These are phyloP conservation scores for Neonectria neomacrospora DNA, from an alignment of 2,329 filamentous ascomycete species.

Conservation along the genomic window DNA sequence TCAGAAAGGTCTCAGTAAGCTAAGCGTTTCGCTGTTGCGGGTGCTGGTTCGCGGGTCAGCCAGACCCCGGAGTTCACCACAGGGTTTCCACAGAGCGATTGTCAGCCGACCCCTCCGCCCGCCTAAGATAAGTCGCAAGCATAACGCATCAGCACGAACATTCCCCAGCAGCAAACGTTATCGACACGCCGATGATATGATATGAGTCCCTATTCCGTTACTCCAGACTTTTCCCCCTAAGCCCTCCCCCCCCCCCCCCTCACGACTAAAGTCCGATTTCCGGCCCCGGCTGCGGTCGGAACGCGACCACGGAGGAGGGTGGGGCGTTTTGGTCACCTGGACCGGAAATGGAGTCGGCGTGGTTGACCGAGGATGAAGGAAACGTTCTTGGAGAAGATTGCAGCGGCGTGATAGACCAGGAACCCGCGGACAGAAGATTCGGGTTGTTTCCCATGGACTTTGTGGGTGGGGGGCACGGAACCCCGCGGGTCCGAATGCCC, in stretches of 20 bases:
- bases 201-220: slow-evolving; percentile 1
- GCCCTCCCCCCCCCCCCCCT: too few relatives aligned
- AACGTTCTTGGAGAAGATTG: neutral
- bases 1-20: slow-evolving; percentile 12
- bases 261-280: slow-evolving; percentile 7
- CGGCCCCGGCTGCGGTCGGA: slow-evolving; percentile 13
- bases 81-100: neutral
- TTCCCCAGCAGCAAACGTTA: neutral
- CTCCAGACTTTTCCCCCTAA: neutral
- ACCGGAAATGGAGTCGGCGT: slow-evolving; percentile 20
- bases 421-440: neutral
- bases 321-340: slow-evolving; percentile 8
- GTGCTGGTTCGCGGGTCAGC: slow-evolving; percentile 10
- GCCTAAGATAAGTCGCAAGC: neutral
- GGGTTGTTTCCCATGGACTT: neutral
- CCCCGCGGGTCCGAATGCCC: slow-evolving; percentile 1
- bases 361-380: slow-evolving; percentile 10
- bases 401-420: neutral
- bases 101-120: slow-evolving; percentile 15
- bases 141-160: neutral
- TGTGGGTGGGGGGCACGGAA: neutral
- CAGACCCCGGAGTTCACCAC: neutral
- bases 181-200: slow-evolving; percentile 6
- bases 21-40: slow-evolving; percentile 9
- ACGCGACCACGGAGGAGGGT: slow-evolving; percentile 5